Evolutionary conservation across 768 basidiomycete genomes (phyloP).

Genomic region (Lentinula detonsa): DNA sequence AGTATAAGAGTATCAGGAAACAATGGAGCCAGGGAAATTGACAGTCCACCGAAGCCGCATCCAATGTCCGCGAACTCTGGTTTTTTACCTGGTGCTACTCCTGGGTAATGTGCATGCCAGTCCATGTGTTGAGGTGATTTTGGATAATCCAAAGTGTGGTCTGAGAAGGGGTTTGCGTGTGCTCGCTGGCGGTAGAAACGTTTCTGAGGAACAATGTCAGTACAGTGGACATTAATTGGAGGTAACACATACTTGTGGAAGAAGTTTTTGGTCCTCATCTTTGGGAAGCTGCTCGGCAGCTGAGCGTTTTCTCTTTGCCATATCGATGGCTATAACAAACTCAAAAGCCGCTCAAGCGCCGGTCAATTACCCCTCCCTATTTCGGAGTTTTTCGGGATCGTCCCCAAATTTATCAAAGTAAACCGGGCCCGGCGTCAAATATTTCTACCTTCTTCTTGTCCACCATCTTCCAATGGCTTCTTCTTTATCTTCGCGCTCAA

Average conservation of each 20-base stretch:
- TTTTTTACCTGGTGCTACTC: conserved; percentile 44
- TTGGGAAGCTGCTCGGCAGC: conserved; percentile 10
- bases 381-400: conserved; percentile 1
- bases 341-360: background rate
- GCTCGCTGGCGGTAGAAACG: conserved; percentile 79
- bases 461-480: conserved; percentile 13
- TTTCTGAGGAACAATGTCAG: conserved; percentile 42
- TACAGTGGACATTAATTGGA: background rate
- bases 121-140: conserved; percentile 67
- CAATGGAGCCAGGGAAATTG: conserved; percentile 82
- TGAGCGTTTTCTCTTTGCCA: conserved; percentile 30
- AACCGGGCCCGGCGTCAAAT: background rate
- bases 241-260: conserved; percentile 43
- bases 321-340: conserved; percentile 6
- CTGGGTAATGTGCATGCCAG: conserved; percentile 82
- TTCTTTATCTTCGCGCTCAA: conserved; percentile 21
- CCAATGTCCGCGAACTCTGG: conserved; percentile 97
- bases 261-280: conserved; percentile 16
- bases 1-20: conserved; percentile 93
- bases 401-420: background rate
- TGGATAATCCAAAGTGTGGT: conserved; percentile 87
- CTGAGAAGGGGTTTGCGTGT: conserved; percentile 83
- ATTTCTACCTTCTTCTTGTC: conserved; percentile 8
- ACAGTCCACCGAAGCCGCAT: conserved; percentile 94
- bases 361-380: background rate